Evolutionary conservation across 352 stramenopile species (phyloP).

Genomic region (Phytophthora colocasiae): DNA sequence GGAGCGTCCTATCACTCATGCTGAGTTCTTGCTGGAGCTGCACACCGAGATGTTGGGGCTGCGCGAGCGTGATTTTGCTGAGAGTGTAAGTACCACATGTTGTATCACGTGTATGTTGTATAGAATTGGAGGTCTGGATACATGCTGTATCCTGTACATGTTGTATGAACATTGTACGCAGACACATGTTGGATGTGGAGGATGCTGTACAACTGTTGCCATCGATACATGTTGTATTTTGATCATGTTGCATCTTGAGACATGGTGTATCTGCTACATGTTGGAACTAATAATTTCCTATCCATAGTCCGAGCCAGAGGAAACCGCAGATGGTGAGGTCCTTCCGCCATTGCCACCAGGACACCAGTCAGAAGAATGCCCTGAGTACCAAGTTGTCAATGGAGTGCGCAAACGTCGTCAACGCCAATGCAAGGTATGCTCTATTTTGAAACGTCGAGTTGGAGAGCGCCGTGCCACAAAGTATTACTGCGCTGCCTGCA

Average conservation of each 20-base stretch:
- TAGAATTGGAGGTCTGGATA: not conserved
- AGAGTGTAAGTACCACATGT: not conserved
- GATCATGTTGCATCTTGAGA: too few relatives aligned
- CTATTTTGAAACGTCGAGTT: constrained; percentile 5
- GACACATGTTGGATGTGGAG: too few relatives aligned
- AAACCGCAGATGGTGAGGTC: too few relatives aligned
- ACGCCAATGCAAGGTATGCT: constrained; percentile 18
- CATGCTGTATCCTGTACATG: not conserved
- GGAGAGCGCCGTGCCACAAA: constrained; percentile 13
- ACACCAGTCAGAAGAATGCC: not conserved
- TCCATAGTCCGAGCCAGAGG: too few relatives aligned
- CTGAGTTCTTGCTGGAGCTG: constrained; percentile 16
- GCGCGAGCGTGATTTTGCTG: not conserved
- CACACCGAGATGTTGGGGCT: constrained; percentile 20
- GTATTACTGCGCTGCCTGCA: too few relatives aligned
- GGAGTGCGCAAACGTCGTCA: constrained; percentile 9
- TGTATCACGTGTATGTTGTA: constrained; percentile 3
- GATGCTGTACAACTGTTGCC: too few relatives aligned
- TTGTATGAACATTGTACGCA: too few relatives aligned
- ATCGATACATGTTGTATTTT: too few relatives aligned
- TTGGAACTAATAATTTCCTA: too few relatives aligned
- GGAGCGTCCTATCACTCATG: too few relatives aligned
- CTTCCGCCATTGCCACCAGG: not conserved
- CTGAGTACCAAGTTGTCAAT: constrained; percentile 14
- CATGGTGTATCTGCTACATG: too few relatives aligned